These are phyloP conservation scores for Carex myosuroides DNA, from an alignment of 176 grass and related monocot species.

Conservation along the genomic window DNA sequence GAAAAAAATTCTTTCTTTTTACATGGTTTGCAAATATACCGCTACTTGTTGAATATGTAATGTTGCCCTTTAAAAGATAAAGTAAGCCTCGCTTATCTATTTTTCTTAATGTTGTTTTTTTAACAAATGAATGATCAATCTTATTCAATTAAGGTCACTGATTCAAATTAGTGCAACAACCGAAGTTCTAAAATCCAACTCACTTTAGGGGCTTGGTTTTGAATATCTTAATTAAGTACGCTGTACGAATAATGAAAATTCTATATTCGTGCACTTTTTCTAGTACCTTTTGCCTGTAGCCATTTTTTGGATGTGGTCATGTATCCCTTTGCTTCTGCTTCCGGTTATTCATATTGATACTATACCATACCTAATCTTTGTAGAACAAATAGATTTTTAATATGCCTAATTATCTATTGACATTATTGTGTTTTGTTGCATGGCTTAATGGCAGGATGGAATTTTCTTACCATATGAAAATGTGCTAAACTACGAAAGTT, in stretches of 20 bases:
- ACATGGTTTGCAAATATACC: not conserved
- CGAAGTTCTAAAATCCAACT: not conserved
- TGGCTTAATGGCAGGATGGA: slow-evolving; percentile 55
- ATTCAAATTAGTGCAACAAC: not conserved
- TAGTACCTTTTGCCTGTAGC: no score
- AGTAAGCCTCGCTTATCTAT: not conserved
- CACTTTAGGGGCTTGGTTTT: not conserved
- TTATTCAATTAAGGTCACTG: not conserved
- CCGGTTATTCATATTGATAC: not conserved
- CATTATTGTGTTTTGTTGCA: slow-evolving; percentile 1
- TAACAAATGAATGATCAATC: not conserved
- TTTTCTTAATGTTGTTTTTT: not conserved
- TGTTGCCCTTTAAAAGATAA: not conserved
- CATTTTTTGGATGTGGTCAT: no score
- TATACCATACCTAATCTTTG: not conserved
- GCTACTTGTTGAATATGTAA: not conserved
- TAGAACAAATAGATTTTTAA: not conserved
- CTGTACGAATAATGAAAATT: not conserved
- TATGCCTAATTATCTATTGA: not conserved
- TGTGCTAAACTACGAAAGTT: slow-evolving; percentile 75
- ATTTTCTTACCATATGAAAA: slow-evolving; percentile 92
- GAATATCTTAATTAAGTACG: not conserved
- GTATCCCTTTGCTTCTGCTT: no score
- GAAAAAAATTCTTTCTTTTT: not conserved
- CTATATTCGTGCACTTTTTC: no score